A percentile compares a stretch with the other conserved stretches of the same genome.
Conservation (phyloP, 129 eudicot species). For the Rutidosis leptorrhynchoides region DNA sequence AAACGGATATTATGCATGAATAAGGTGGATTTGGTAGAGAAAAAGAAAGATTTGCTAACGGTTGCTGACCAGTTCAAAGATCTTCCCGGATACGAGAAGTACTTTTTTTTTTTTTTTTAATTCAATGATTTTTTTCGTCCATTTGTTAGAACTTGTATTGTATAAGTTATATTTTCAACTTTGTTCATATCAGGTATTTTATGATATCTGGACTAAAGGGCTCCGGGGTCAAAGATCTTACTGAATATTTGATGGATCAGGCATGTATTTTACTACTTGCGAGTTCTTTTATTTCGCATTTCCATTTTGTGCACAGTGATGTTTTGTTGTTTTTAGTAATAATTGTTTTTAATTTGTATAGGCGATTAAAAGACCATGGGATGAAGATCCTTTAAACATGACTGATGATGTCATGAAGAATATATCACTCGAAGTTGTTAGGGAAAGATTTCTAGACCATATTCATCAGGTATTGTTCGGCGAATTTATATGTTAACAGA, state of each 20-base stretch:
- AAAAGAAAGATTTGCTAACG: conserved; percentile 74
- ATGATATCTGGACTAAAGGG: conserved; percentile 93
- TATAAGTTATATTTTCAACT: neutral
- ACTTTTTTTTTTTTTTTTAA: conserved; percentile 6
- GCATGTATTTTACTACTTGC: conserved; percentile 30
- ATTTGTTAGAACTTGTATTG: neutral
- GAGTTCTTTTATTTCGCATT: neutral
- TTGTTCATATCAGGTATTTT: conserved; percentile 50
- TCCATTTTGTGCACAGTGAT: neutral
- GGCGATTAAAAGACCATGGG: conserved; percentile 97
- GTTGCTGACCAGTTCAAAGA: conserved; percentile 71
- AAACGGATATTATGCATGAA: conserved; percentile 90
- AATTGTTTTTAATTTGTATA: conserved; percentile 25
- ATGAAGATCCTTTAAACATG: conserved; percentile 81
- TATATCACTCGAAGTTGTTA: conserved; percentile 82
- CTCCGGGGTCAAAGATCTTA: conserved; percentile 85
- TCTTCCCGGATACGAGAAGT: conserved; percentile 85
- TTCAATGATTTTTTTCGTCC: neutral
- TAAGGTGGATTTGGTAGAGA: conserved; percentile 85
- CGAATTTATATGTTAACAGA: neutral
- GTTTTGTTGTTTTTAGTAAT: neutral
- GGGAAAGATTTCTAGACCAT: conserved; percentile 77
- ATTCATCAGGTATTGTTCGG: conserved; percentile 74
- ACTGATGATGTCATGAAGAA: conserved; percentile 95
- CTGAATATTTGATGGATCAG: conserved; percentile 71